phyloP scores from a whole-genome alignment of 2,329 filamentous ascomycete genomes.

The Alternaria brassicae region DNA sequence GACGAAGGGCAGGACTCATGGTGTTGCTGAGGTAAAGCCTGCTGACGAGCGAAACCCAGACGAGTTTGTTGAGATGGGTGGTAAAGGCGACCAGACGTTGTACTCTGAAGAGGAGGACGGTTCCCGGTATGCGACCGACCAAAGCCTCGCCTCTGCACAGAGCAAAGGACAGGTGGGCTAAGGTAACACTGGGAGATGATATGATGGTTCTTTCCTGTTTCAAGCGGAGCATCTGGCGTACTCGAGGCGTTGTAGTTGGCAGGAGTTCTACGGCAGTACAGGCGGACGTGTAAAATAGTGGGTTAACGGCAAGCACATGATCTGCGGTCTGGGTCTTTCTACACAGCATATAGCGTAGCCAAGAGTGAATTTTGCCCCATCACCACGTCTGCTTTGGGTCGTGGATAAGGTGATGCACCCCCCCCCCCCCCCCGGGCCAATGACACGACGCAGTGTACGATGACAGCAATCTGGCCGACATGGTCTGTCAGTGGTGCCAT shows the following conservation, averaged over 20 bases:
- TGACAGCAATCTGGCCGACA: constrained; percentile 6
- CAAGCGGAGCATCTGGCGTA: constrained; percentile 13
- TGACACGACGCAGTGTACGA: constrained; percentile 28
- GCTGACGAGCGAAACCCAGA: constrained; percentile 70
- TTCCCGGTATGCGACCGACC: constrained; percentile 47
- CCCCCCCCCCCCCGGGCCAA: constrained; percentile 22
- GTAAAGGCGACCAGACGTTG: constrained; percentile 81
- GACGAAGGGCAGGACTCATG: constrained; percentile 14
- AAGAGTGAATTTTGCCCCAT: not conserved
- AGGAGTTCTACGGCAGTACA: constrained; percentile 13
- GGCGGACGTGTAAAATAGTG: constrained; percentile 23
- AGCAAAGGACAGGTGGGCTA: constrained; percentile 6
- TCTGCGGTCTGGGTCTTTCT: not conserved
- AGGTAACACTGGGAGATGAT: not conserved
- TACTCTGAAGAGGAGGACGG: constrained; percentile 67
- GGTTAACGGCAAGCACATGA: constrained; percentile 1
- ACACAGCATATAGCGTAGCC: constrained; percentile 10
- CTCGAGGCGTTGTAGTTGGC: constrained; percentile 22
- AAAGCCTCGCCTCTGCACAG: constrained; percentile 16
- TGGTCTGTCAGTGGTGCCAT: constrained; percentile 36
- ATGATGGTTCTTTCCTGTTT: not conserved
- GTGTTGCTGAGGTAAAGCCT: constrained; percentile 67
- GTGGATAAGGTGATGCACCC: constrained; percentile 4
- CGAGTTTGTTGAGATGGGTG: constrained; percentile 85
- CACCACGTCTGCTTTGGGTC: not conserved